Base-by-base conservation (phyloP, 2,329 filamentous ascomycete genomes). In the Fusarium heterosporum region DNA sequence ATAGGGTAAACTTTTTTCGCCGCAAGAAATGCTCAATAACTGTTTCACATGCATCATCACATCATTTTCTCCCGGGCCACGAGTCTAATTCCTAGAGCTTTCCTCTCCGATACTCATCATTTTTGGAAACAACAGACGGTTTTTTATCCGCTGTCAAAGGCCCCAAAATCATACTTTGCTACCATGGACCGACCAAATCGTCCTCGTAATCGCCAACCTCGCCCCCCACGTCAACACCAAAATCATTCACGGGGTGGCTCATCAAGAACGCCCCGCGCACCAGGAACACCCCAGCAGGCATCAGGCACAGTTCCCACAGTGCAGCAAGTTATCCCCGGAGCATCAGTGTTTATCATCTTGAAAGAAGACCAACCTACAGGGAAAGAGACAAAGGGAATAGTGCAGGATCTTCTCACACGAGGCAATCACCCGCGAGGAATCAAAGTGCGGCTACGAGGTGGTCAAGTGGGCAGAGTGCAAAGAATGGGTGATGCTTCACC, bases 291-390 rank as follows among this genome's bases (percentile, higher is more conserved):
- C 3, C 77, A 78, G 25, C 77, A 79, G 63, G 73, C 72, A 13
- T 62, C 76, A n/a, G 74, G 76, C 19, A 75, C 74, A 17, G 82
- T 87, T 11, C 85, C 85, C 1, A 82, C 76, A 6, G 76, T 75
- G n/a, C 73, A 74, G 12, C 78, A 88, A 64, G 88, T 92, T 29
- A 66, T 85, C 6, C 83, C 84, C 0, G 91, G 90, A 34, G 86
- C 88, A 6, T 65, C 74, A 6, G 92, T 94, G 52, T 90, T 89
- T 47, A 92, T 95, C 55, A 82, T 94, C 2, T 83, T 93, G 30
- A 95, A 95, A 72, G 82, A 85, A 62, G 91, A 95, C 76, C 92
- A 95, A 75, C 86, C 85, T 2, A 93, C 90, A 0, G 92, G 91
- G 8, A 84, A 85, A 43, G 88, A 92, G 70, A 91, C 93, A 2